Evolutionary conservation across 2,329 filamentous ascomycete genomes (phyloP), one percentile per base, ranked within the genome.

Genomic region (Teratosphaeria zuluensis): DNA sequence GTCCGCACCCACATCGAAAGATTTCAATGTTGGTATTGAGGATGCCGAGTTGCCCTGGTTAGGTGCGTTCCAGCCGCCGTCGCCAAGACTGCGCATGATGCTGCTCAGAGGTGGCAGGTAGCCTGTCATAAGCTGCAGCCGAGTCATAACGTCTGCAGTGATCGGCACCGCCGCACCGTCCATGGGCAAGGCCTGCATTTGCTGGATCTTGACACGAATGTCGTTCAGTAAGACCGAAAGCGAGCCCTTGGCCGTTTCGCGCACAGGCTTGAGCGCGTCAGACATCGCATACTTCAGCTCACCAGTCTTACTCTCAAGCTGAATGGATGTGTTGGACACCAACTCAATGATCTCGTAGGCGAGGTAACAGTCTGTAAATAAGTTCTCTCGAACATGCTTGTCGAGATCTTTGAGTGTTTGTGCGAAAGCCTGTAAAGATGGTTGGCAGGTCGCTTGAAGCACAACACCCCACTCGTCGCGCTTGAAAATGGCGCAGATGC

Each of bases 321-420:
- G 86, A 58, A 86, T 86, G 2, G 90, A 91, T 54, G 96, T 80
- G 12, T 82, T 82, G 0, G 90, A 89, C 53, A 97, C 84, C 61
- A 96, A 89, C 68, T 96, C 92, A 33, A 95, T 89, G 33, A 97
- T 89, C 71, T 99, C 94, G 72, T 95, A 99, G 7, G 91, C 91
- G 54, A 99, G 81, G 72, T 90, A 97, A 74, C 92, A 97, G 72
- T 99, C 94, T 0, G 90, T 96, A 64, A 85, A 83, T 46, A 96
- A 77, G 69, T 96, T 92, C 48, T 82, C 78, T 70, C 92, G 91
- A 73, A 97, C 91, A 69, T 96, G 92, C 55, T 84, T 81, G 72
- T 97, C 96, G 33, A 99, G 80, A 68, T 97, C 92, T 31, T 89
- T 84, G 57, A 97, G 75, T 0, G 94, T 96, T 65, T 90, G 86